phyloP scores from a whole-genome alignment of 2,329 filamentous ascomycete genomes.

The Colletotrichum lentis region DNA sequence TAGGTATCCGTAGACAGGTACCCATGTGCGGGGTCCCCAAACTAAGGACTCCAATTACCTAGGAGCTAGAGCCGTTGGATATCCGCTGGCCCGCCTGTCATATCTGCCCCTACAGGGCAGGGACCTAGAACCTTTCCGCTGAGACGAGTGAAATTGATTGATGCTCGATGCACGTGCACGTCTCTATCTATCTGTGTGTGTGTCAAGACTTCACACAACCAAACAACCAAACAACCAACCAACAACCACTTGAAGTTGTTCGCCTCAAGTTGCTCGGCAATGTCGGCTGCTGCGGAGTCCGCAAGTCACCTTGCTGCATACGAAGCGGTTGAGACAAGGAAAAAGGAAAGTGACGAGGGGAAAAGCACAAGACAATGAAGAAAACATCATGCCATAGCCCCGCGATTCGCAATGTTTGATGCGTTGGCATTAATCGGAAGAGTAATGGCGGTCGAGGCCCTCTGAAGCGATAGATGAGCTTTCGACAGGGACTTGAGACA shows the following conservation, averaged over 20 bases:
- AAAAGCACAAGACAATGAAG: constrained; percentile 8
- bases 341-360: constrained; percentile 27
- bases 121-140: no score
- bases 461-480: neutral
- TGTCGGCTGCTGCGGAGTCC: neutral
- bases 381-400: neutral
- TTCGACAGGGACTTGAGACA: neutral
- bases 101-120: no score
- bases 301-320: neutral
- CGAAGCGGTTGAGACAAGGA: constrained; percentile 20
- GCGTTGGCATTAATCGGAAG: neutral
- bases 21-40: constrained; percentile 11
- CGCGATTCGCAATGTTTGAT: neutral
- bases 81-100: neutral
- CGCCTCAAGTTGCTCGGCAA: neutral
- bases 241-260: neutral
- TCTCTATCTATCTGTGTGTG: no score
- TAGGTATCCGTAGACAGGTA: no score
- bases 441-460: neutral
- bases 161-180: neutral
- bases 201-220: neutral
- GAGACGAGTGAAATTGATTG: neutral
- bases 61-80: neutral
- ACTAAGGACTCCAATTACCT: constrained; percentile 1
- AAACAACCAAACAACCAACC: neutral